These are phyloP conservation scores for Aquilaria yunnanensis DNA, from an alignment of 345 rosid genomes.

Conservation along the genomic window DNA sequence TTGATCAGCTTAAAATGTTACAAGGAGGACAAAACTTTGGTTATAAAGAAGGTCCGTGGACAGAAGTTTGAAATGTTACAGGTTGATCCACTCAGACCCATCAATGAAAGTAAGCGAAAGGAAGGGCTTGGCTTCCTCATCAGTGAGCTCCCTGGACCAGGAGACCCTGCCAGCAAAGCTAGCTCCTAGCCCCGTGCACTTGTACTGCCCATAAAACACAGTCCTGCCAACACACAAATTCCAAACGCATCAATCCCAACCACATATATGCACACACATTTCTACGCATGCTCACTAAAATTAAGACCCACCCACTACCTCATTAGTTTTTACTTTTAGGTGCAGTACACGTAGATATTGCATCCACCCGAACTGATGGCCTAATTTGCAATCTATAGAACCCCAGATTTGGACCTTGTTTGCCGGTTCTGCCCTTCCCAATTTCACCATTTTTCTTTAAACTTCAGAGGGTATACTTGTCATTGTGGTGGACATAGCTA, in stretches of 20 bases:
- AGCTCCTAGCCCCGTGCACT: slow-evolving; percentile 88
- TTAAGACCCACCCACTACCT: too few species aligned
- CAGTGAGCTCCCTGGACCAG: slow-evolving; percentile 87
- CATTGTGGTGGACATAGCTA: neutral
- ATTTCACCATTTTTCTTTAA: neutral
- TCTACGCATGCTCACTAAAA: too few species aligned
- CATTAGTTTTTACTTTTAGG: neutral
- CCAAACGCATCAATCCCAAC: neutral
- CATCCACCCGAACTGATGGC: neutral
- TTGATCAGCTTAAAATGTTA: too few species aligned
- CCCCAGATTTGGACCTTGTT: slow-evolving; percentile 3
- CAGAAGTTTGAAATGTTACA: slow-evolving; percentile 15
- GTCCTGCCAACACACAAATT: slow-evolving; percentile 49
- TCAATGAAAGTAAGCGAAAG: slow-evolving; percentile 73
- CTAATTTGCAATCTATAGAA: neutral
- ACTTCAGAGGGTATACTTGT: neutral
- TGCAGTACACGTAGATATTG: slow-evolving; percentile 17
- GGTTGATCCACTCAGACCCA: slow-evolving; percentile 75
- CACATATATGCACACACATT: too few species aligned
- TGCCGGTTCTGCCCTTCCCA: neutral
- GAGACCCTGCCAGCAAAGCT: slow-evolving; percentile 76
- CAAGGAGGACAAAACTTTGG: too few species aligned
- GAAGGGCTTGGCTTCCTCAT: slow-evolving; percentile 84
- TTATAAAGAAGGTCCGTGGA: too few species aligned
- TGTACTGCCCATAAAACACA: slow-evolving; percentile 90